Evolutionary conservation across 1,139 yeast species (phyloP).

Genomic region (Blastobotrys arbuscula): DNA sequence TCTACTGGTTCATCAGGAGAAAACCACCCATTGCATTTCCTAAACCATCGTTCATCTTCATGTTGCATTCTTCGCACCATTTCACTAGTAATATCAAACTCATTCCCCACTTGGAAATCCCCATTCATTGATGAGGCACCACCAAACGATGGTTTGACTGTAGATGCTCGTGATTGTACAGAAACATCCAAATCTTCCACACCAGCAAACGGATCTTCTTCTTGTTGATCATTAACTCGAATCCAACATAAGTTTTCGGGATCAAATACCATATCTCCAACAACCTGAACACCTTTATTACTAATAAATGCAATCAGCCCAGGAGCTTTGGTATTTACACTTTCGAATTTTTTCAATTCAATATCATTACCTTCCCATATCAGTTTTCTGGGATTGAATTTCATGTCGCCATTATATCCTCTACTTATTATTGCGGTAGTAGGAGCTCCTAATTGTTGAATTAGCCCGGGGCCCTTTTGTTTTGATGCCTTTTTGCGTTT

Average conservation of each 20-base stretch:
- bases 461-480: slow-evolving; percentile 29
- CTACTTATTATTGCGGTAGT: slow-evolving; percentile 21
- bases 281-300: slow-evolving; percentile 35
- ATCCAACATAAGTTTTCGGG: slow-evolving; percentile 55
- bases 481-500: slow-evolving; percentile 12
- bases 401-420: slow-evolving; percentile 42
- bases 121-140: neutral
- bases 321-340: slow-evolving; percentile 28
- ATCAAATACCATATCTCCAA: slow-evolving; percentile 58
- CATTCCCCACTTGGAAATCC: slow-evolving; percentile 34
- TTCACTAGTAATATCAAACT: slow-evolving; percentile 41
- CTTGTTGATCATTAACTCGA: slow-evolving; percentile 30
- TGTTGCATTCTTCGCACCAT: slow-evolving; percentile 41
- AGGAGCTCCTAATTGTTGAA: slow-evolving; percentile 34
- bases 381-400: slow-evolving; percentile 46
- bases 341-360: slow-evolving; percentile 48
- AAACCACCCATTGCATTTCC: slow-evolving; percentile 52
- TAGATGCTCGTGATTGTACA: slow-evolving; percentile 6
- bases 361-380: slow-evolving; percentile 69
- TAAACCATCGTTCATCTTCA: slow-evolving; percentile 47
- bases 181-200: slow-evolving; percentile 40
- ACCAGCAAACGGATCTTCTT: slow-evolving; percentile 48
- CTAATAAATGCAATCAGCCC: slow-evolving; percentile 37
- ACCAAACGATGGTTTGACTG: neutral
- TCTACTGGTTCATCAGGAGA: slow-evolving; percentile 37